These are phyloP conservation scores for Rutstroemia sydowiana DNA, from an alignment of 2,329 filamentous ascomycete species.

Conservation along the genomic window DNA sequence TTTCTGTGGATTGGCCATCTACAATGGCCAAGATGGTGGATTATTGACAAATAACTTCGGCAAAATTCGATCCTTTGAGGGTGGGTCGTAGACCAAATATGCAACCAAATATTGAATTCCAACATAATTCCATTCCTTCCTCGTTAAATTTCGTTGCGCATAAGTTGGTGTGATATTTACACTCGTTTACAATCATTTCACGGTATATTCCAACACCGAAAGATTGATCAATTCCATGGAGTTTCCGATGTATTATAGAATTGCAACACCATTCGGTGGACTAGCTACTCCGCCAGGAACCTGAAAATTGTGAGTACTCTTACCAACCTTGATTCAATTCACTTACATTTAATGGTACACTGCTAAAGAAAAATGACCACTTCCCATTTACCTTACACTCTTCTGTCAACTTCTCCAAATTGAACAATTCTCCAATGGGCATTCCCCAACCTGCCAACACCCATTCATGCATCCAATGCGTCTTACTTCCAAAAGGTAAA, in stretches of 20 bases:
- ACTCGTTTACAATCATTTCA: too few relatives aligned
- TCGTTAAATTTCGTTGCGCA: too few relatives aligned
- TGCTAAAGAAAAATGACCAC: slow-evolving; percentile 57
- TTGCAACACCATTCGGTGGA: slow-evolving; percentile 27
- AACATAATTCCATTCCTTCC: too few relatives aligned
- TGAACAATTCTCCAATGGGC: slow-evolving; percentile 43
- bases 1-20: too few relatives aligned
- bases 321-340: not conserved
- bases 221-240: too few relatives aligned
- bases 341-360: slow-evolving; percentile 47
- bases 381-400: slow-evolving; percentile 44
- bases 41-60: too few relatives aligned
- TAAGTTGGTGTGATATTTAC: too few relatives aligned
- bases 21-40: too few relatives aligned
- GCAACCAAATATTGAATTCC: too few relatives aligned
- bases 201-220: too few relatives aligned
- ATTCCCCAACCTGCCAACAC: slow-evolving; percentile 44
- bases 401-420: slow-evolving; percentile 37
- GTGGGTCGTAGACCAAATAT: too few relatives aligned
- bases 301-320: not conserved
- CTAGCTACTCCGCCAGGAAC: slow-evolving; percentile 26
- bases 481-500: slow-evolving; percentile 27
- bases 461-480: slow-evolving; percentile 32
- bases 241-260: slow-evolving; percentile 12
- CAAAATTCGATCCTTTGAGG: too few relatives aligned